Base-by-base conservation (phyloP, 192 early-diverging fungal species). In the Diversispora epigaea region DNA sequence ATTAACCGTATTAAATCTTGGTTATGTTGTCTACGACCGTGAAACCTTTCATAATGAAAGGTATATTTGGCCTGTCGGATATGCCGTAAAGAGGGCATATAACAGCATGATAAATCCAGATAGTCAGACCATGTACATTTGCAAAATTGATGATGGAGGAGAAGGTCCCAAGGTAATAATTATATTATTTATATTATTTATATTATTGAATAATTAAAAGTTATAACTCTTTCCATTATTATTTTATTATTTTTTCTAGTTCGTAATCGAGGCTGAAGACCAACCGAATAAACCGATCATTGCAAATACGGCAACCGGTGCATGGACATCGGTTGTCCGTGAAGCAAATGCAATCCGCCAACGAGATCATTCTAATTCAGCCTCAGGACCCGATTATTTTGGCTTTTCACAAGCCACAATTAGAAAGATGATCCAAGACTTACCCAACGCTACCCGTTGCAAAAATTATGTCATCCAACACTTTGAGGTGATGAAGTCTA, bases 61-160 rank as follows among this genome's bases (percentile, higher is more conserved):
- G 14, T 95, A 97, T 76, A 96, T 97, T 50, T 97, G 87, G 84
- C 96, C 96, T 1, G 91, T 96, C 3, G 95, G 96, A 8, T 97
- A 94, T 81, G 89, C 84, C 4, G 86, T 90, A 6, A 80, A 66
- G 76, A 78, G 87, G 71, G 81, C 80, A 6, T 88, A 88, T 62
- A 80, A 83, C 57, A 86, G 85, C 66, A 88, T 88, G 87, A 76
- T 85, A 7, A 79, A 86, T 57, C 77, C 80, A 6, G 65, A 80
- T 1, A 61, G 47, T 41, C 84, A 86, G 72, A 86, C 84, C 50
- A 89, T 80, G 12, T 95, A 93, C 77, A 83, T 87, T 46, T 91
- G 90, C 76, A 95, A 90, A 84, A 79, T 89, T 6, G 89, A 94
- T 11, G 93, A 96, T 73, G 93, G 93, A 61, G 91, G 89, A 4